These are phyloP conservation scores for Thyridium curvatum DNA, from an alignment of 2,329 filamentous ascomycete species.

Conservation along the genomic window DNA sequence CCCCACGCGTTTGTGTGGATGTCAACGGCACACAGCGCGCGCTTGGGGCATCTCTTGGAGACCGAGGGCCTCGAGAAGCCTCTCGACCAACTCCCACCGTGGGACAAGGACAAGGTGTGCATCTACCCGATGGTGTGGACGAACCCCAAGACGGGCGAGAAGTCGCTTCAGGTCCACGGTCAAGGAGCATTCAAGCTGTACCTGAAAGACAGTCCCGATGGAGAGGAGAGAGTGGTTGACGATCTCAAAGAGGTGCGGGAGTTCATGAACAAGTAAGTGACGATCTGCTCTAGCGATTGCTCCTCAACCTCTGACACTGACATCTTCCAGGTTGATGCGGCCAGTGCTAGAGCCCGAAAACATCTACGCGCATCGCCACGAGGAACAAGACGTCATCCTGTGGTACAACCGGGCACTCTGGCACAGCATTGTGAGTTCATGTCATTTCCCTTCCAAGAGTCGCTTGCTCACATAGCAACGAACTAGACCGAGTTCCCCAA, in stretches of 20 bases:
- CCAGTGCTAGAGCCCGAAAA: conserved; percentile 22
- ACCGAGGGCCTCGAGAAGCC: conserved; percentile 16
- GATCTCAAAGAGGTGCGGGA: conserved; percentile 20
- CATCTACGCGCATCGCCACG: conserved; percentile 26
- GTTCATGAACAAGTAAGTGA: conserved; percentile 21
- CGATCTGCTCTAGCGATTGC: not conserved
- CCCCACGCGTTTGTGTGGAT: conserved; percentile 29
- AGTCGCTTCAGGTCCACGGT: conserved; percentile 24
- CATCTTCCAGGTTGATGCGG: conserved; percentile 21
- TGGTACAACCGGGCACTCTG: conserved; percentile 31
- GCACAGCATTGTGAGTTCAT: conserved; percentile 30
- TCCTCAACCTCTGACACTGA: not conserved
- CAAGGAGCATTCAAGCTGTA: conserved; percentile 26
- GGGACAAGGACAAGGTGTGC: conserved; percentile 20
- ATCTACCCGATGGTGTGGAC: conserved; percentile 29
- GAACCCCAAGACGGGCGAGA: conserved; percentile 22
- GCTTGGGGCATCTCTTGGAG: conserved; percentile 23
- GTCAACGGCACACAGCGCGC: conserved; percentile 23
- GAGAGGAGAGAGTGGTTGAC: conserved; percentile 13
- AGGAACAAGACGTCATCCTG: conserved; percentile 28
- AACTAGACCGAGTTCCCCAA: conserved; percentile 23
- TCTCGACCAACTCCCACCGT: conserved; percentile 20
- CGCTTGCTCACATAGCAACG: not conserved
- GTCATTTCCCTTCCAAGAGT: not conserved
- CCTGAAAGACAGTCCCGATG: conserved; percentile 20